These are phyloP conservation scores for Psilocybe azurescens DNA, from an alignment of 768 basidiomycete genomes.

Conservation along the genomic window DNA sequence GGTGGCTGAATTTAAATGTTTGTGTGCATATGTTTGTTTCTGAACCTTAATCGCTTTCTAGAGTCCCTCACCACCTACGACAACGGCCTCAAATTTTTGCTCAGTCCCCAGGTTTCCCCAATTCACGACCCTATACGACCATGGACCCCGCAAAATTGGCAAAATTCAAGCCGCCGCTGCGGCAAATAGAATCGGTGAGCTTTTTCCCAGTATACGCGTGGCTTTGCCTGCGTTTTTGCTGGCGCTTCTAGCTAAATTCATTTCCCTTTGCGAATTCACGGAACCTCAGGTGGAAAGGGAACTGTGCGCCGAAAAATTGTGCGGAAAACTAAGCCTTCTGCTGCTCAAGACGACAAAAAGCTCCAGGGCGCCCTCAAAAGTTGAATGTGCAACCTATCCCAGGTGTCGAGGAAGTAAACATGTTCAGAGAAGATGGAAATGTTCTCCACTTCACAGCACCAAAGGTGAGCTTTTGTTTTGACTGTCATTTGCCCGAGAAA, in stretches of 20 bases:
- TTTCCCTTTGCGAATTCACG: constrained; percentile 17
- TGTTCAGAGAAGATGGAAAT: constrained; percentile 99
- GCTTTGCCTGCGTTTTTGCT: background rate
- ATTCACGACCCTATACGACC: constrained; percentile 30
- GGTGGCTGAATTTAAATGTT: constrained; percentile 24
- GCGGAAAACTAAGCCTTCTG: constrained; percentile 85
- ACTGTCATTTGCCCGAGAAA: constrained; percentile 3
- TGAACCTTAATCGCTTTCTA: constrained; percentile 46
- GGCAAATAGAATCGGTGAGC: constrained; percentile 89
- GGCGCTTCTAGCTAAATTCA: constrained; percentile 9
- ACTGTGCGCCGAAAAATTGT: constrained; percentile 96
- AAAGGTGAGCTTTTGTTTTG: constrained; percentile 68
- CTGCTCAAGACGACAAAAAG: constrained; percentile 95
- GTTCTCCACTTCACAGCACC: constrained; percentile 97
- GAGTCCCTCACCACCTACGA: constrained; percentile 35
- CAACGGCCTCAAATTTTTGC: constrained; percentile 32
- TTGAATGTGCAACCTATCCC: constrained; percentile 94
- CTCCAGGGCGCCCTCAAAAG: constrained; percentile 97
- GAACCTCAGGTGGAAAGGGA: constrained; percentile 87
- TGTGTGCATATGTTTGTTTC: constrained; percentile 45
- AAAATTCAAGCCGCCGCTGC: constrained; percentile 92
- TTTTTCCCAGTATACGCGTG: constrained; percentile 19
- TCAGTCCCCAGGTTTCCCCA: constrained; percentile 32
- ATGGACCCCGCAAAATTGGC: constrained; percentile 95
- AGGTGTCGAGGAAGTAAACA: constrained; percentile 99